Conservation (phyloP, 176 grass and related monocot species). For the Musa itinerans region DNA sequence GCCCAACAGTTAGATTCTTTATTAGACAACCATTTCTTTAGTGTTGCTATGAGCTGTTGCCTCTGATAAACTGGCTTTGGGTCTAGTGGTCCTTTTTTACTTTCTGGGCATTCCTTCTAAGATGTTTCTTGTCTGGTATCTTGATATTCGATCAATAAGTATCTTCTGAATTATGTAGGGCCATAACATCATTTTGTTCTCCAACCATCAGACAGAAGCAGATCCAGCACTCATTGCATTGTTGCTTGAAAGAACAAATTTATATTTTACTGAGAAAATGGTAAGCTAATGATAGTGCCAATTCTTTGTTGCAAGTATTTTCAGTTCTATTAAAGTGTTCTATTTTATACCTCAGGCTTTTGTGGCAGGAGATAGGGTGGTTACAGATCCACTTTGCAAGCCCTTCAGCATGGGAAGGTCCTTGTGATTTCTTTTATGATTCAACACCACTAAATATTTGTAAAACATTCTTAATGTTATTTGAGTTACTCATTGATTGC, state of each 20-base stretch:
- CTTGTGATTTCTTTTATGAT: constrained; percentile 9
- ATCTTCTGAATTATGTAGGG: constrained; percentile 32
- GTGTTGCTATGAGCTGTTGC: no score
- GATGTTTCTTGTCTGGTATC: background rate
- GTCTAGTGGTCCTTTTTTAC: no score
- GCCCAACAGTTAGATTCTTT: no score
- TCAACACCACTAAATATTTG: background rate
- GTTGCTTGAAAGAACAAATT: constrained; percentile 67
- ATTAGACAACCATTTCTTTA: no score
- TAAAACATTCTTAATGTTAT: background rate
- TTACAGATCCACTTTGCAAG: constrained; percentile 92
- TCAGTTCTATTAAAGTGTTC: constrained; percentile 16
- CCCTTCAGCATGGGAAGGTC: constrained; percentile 99
- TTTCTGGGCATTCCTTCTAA: no score
- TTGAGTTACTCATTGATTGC: background rate
- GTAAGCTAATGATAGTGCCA: constrained; percentile 33
- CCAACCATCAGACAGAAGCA: constrained; percentile 94
- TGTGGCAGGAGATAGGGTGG: constrained; percentile 89
- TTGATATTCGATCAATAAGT: background rate
- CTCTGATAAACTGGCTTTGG: no score
- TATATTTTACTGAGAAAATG: constrained; percentile 73
- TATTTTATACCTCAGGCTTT: constrained; percentile 52
- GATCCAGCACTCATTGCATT: constrained; percentile 86
- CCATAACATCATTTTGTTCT: constrained; percentile 97
- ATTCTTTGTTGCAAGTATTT: constrained; percentile 22